Evolutionary conservation across 108 stramenopile species (phyloP), one percentile per base, ranked within the genome.

Genomic region (Nitzschia sp.): DNA sequence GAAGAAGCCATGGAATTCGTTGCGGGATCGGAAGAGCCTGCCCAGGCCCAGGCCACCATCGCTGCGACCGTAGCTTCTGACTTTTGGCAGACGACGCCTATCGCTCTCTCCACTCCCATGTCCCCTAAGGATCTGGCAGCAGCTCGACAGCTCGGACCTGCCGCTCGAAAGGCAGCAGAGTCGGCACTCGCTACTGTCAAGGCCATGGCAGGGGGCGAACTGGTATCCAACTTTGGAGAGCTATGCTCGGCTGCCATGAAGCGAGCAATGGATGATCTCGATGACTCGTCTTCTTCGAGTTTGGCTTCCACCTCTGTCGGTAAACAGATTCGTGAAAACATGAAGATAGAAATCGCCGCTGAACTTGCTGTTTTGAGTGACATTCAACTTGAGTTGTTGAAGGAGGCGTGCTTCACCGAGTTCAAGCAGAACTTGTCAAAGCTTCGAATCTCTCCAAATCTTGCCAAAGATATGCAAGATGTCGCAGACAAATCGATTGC

Each of bases 211-310:
- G 80, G 80, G 22, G 72, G 73, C 32, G 63, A 69, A 13, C 55
- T 93, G 9, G 86, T 93, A 0, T 47, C 85, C n/a, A 78, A 85
- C 80, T 93, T 90, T 69, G 89, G 89, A 19, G 77, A 85, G 0
- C 72, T 93, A 53, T 83, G 81, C 68, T 75, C 72, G 55, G 92
- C 92, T 13, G 79, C 88, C 48, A 72, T 77, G 23, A 60, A 82
- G 50, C 84, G 80, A 45, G 84, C 88, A 2, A 63, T 85, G 47
- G 74, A 79, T 26, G 63, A 78, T 25, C 72, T 86, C 44, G 80
- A 88, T 53, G 28, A 72, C 0, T 59, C 78, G 21, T 31, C 52
- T 33, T 55, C 78, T 16, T 31, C 69, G 16, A 45, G 38, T 13
- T n/a, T 72, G 53, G 35, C 55, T 2, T 45, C 64, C 28, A 72